phyloP scores from a whole-genome alignment of 2,329 filamentous ascomycete genomes.

The Trichoderma aggressivum region DNA sequence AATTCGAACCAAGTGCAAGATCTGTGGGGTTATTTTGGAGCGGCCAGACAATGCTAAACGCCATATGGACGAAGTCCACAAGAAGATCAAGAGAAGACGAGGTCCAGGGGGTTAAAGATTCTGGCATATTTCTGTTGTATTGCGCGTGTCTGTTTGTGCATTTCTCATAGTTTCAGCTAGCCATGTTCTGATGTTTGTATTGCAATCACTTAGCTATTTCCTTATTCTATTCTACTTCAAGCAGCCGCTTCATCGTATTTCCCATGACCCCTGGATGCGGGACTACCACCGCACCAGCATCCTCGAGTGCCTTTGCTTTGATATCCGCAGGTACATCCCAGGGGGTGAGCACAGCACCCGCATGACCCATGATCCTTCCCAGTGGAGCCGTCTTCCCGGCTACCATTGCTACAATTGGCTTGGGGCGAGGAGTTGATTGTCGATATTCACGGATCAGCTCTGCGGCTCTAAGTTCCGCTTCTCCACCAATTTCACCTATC shows the following conservation, averaged over 20 bases:
- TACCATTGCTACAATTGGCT: constrained; percentile 62
- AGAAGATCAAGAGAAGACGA: neutral
- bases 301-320: constrained; percentile 34
- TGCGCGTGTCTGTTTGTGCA: neutral
- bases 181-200: neutral
- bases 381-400: constrained; percentile 60
- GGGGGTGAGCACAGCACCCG: constrained; percentile 55
- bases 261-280: constrained; percentile 40
- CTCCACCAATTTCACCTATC: constrained; percentile 69
- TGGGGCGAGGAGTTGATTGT: constrained; percentile 54
- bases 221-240: constrained; percentile 19
- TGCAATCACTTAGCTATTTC: neutral
- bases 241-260: constrained; percentile 32
- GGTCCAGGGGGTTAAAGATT: constrained; percentile 1
- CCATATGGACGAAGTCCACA: constrained; percentile 10
- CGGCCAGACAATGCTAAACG: constrained; percentile 4
- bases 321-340: constrained; percentile 31
- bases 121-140: neutral
- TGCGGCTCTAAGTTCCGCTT: constrained; percentile 66
- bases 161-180: neutral
- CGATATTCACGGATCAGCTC: constrained; percentile 67
- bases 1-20: neutral
- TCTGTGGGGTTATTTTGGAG: neutral
- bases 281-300: constrained; percentile 37
- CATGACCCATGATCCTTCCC: constrained; percentile 68